Base-by-base conservation (phyloP, 2,329 filamentous ascomycete species). In the Fusarium goolgardi region DNA sequence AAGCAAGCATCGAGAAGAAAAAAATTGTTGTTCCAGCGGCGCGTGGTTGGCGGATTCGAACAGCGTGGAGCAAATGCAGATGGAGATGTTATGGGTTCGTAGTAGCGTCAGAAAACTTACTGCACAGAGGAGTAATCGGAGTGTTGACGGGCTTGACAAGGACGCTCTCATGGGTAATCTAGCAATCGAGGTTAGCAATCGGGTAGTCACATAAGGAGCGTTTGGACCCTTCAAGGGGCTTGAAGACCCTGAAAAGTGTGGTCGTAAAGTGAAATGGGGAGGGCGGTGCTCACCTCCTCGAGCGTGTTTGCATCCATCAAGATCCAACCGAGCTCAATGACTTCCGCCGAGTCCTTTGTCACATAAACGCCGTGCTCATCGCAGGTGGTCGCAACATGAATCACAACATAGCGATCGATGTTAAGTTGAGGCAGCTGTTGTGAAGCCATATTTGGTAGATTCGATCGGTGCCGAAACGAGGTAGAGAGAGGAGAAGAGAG, bases 311-410 rank as follows among this genome's bases (percentile, higher is more conserved):
- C 91, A 79, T 97, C 94, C 68, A 97, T 86, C 76, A 99, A 83
- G 77, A 98, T 97, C 96, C 96, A 99, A 69, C 95, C 96, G 78
- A 99, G 87, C 87, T 99, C 96, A 81, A 99, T 99, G 72, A 99
- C 96, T 84, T 99, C 96, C 67, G 96, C 96, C 62, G 96, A 98
- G 82, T 99, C 96, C 83, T 98, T 98, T 63, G 96, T 99, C 62
- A 99, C 96, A 81, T 99, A 99, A 71, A 99, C 96, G 68, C 96
- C 96, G 82, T 99, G 96, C 81, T 99, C 96, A 81, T 99, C 96
- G 82, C 96, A 99, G 73, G 96, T 99, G 35, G 96, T 99, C 69
- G 96, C 96, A 77, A 98, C 95, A 81, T 99, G 96, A 79, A 98
- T 97, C 77, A 99, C 93, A 71, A 97, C 91, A 82, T 97, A 99